These are phyloP conservation scores for Pseudocercospora ulei DNA, from an alignment of 2,329 filamentous ascomycete genomes.

Conservation along the genomic window DNA sequence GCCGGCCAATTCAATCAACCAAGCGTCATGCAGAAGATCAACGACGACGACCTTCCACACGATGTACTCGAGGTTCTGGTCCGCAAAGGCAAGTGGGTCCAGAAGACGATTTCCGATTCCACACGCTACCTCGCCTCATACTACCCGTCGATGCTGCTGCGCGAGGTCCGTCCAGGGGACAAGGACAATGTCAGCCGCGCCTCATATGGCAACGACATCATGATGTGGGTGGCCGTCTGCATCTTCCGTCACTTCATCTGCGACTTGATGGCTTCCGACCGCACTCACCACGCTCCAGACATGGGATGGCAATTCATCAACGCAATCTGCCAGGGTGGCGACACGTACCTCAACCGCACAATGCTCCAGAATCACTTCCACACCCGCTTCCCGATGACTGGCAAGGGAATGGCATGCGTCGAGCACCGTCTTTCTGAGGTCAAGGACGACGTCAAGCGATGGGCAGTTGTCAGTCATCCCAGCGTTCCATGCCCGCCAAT, in stretches of 20 bases:
- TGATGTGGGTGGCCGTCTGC: conserved; percentile 44
- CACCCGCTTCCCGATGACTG: conserved; percentile 38
- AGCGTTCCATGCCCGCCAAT: background rate
- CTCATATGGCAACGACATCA: conserved; percentile 42
- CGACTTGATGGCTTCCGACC: conserved; percentile 36
- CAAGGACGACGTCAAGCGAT: conserved; percentile 38
- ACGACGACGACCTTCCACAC: conserved; percentile 22
- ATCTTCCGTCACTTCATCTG: conserved; percentile 44
- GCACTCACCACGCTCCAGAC: conserved; percentile 37
- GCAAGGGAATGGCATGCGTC: conserved; percentile 38
- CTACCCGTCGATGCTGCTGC: conserved; percentile 30
- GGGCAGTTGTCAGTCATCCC: conserved; percentile 27
- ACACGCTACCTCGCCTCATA: conserved; percentile 33
- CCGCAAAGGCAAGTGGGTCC: conserved; percentile 28
- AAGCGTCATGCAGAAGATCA: conserved; percentile 21
- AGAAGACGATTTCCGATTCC: conserved; percentile 26
- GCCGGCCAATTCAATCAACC: conserved; percentile 36
- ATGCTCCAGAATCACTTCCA: conserved; percentile 36
- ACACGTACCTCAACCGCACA: conserved; percentile 39
- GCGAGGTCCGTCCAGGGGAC: conserved; percentile 28
- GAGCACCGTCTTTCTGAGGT: conserved; percentile 37
- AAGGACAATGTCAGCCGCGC: conserved; percentile 35
- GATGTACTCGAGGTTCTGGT: conserved; percentile 28
- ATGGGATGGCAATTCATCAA: conserved; percentile 43
- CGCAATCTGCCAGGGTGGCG: conserved; percentile 35